These are phyloP conservation scores for Sarocladiaceae sp. DNA, from an alignment of 2,329 filamentous ascomycete genomes.

Conservation along the genomic window DNA sequence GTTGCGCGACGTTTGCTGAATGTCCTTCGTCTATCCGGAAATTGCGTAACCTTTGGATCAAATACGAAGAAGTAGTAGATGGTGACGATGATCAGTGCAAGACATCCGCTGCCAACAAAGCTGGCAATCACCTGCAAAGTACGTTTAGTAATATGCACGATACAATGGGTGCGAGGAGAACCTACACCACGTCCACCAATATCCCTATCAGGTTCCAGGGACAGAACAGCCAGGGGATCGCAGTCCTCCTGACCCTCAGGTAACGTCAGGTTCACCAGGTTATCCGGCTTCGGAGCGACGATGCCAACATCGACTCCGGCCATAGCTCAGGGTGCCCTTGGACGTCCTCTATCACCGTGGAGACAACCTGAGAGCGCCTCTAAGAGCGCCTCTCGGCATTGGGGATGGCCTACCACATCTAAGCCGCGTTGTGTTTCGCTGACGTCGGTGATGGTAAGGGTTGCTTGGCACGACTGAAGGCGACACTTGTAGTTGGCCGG, in stretches of 20 bases:
- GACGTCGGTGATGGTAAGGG: no score
- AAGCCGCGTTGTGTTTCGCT: no score
- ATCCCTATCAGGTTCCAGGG: slow-evolving; percentile 5
- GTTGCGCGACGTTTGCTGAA: not conserved
- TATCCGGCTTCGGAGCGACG: not conserved
- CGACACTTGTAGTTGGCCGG: no score
- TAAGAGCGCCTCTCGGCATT: no score
- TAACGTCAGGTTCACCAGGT: slow-evolving; percentile 1
- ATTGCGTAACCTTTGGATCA: slow-evolving; percentile 5
- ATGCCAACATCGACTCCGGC: not conserved
- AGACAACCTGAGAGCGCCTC: not conserved
- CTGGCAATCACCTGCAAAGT: slow-evolving; percentile 5
- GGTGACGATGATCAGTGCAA: slow-evolving; percentile 4
- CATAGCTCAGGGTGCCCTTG: not conserved
- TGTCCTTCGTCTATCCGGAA: slow-evolving; percentile 1
- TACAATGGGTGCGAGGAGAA: not conserved
- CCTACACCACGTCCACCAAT: slow-evolving; percentile 2
- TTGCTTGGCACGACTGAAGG: no score
- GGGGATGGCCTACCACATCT: no score
- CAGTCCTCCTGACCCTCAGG: slow-evolving; percentile 2
- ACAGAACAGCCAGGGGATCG: slow-evolving; percentile 1
- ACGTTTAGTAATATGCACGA: not conserved
- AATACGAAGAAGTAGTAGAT: slow-evolving; percentile 9
- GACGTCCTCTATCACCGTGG: not conserved
- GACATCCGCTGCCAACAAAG: slow-evolving; percentile 1